Base-by-base conservation (phyloP, 768 basidiomycete genomes). In the Panaeolus cyanescens region DNA sequence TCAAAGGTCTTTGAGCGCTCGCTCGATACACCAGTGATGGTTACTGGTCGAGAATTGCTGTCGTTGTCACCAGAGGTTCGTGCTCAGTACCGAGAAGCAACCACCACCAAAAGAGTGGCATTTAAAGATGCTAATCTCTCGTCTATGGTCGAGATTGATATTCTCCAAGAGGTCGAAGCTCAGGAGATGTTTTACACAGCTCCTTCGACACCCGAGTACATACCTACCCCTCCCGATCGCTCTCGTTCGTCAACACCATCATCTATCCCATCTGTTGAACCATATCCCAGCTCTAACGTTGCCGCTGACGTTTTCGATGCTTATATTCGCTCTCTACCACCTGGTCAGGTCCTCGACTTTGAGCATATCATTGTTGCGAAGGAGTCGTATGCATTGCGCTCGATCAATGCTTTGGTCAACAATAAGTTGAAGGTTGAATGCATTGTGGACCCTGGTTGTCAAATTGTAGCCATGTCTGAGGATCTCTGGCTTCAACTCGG, bases 401-500 rank as follows among this genome's bases (percentile, higher is more conserved):
- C 67, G 0, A 58, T 70, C 2, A 55, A 50, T 10, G 59, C 64
- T 19, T 10, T 58, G 1, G 54, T 72, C 3, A 64, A 72, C 60
- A 59, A 62, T 17, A 54, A 22, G 13, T 22, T 56, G 5, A 45
- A 60, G 15, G 59, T 65, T 1, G 66, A 67, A 54, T 58, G 37
- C 13, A 65, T 74, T 4, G 25, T 71, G 0, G 70, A 75, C 32
- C 53, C 63, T 8, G 70, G 74, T 0, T 72, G 69, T 1, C 67
- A 72, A 28, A 69, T 75, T 17, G 61, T 75, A 0, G 62, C 70
- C 0, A 73, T 74, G 65, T 68, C 70, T 0, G 60, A 69, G 34
- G 67, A 63, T 4, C 58, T 68, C 2, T 66, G 65, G 36, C 36
- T 62, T 10, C 57, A 59, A 2, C 33, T 70, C 2, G 39, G 62